Evolutionary conservation across 352 stramenopile genomes (phyloP), one percentile per base, ranked within the genome.

Genomic region (Globisporangium heterothallicum): DNA sequence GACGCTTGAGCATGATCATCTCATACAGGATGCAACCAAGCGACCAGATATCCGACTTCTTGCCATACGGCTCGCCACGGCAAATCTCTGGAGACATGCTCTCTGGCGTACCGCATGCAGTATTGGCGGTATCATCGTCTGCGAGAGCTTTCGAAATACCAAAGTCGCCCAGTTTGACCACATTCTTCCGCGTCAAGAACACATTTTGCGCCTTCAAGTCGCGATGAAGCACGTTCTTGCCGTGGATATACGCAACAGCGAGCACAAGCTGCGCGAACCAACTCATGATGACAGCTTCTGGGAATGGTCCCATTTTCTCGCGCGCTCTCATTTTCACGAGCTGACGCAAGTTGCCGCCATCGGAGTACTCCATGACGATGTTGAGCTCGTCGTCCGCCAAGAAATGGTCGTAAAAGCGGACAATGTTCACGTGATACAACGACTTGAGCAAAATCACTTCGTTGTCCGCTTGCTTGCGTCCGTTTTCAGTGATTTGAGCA

Each of bases 11-110:
- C 80, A 93, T 94, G 59, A 89, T 86, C 81, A 94, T 91, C 53
- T 95, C 85, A 64, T 95, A 95, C 53, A 95, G 41, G 21, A 95
- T 88, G 58, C 85, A 95, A 14, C 85, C 85, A 14, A 95, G 78
- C 40, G 84, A 92, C 85, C 85, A 95, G 56, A 95, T 92, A 52
- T 95, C 85, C 26, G 79, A 92, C 61, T 95, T 94, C 41, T 93
- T 93, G 27, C 83, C 84, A 58, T 95, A 95, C 25, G 79, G 82
- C 43, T 94, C 79, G 26, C 84, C 84, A 16, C 82, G 81, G 43
- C 84, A 94, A 53, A 95, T 92, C 67, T 95, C 85, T 6, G 85
- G 85, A 10, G 84, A 94, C 84, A 95, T 94, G 42, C 79, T 92
- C 61, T 94, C 82, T 8, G 85, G 85, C 12, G 85, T 95, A 19